Percentiles rank a stretch among this genome's conserved stretches.
Conservation (phyloP, 2,329 filamentous ascomycete species). For the Leptographium lundbergii region DNA sequence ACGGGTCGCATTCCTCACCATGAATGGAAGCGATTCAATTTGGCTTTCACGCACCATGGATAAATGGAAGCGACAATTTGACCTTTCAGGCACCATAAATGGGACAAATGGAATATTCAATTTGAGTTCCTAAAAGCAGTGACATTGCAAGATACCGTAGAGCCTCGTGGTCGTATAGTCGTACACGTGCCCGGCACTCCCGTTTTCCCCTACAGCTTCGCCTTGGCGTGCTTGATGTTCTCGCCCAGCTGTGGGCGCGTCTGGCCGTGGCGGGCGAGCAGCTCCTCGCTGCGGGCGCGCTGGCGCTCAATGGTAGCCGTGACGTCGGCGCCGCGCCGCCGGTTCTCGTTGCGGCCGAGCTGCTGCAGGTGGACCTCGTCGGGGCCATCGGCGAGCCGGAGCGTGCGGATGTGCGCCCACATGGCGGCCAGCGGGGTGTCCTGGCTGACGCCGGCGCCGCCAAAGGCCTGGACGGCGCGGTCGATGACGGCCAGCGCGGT, state of each 20-base stretch:
- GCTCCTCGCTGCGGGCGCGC: constrained; percentile 48
- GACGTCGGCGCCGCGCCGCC: constrained; percentile 49
- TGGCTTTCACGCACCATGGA: too few species aligned
- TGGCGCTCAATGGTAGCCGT: constrained; percentile 52
- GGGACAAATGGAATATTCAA: too few species aligned
- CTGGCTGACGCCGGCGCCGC: constrained; percentile 81
- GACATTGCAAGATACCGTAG: background rate
- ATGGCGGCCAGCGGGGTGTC: constrained; percentile 82
- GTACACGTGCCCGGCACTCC: too few species aligned
- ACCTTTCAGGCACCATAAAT: too few species aligned
- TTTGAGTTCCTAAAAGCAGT: background rate
- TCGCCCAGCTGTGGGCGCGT: constrained; percentile 35
- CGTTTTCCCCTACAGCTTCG: constrained; percentile 31
- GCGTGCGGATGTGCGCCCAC: constrained; percentile 70
- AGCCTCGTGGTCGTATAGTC: too few species aligned
- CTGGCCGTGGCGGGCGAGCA: constrained; percentile 48
- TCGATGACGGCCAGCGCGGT: constrained; percentile 81
- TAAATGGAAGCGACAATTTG: too few species aligned
- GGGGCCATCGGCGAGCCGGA: constrained; percentile 82
- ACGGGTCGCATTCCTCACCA: too few species aligned
- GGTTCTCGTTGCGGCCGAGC: constrained; percentile 71
- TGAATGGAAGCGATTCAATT: too few species aligned
- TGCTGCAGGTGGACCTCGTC: constrained; percentile 90
- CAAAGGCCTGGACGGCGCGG: constrained; percentile 85
- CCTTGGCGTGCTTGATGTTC: constrained; percentile 28